Evolutionary conservation across 108 stramenopile species (phyloP), one percentile per base, ranked within the genome.

Genomic region (Tribonema minus): DNA sequence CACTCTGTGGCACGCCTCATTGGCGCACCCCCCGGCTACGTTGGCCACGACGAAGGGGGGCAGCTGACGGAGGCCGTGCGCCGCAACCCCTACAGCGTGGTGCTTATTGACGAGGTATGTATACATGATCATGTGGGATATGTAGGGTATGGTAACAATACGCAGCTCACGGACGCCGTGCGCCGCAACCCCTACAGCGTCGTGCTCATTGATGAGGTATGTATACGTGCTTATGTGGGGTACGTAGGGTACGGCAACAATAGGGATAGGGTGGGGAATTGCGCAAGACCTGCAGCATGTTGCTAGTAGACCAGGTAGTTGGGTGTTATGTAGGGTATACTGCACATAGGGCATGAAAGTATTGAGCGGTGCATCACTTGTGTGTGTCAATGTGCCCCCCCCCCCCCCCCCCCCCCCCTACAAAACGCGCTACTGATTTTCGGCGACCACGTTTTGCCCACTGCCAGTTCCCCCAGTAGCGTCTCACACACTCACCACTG

Each of bases 1-100:
- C 91, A 92, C 67, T 83, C 89, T 58, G 94, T 94, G 1, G 73
- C 86, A 54, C 80, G 95, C 29, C 86, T 95, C 27, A 67, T 67
- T 35, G 67, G 67, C 67, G n/a, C 38, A 1, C 67, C 67, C n/a
- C 67, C 67, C 29, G 95, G 67, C 20, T 67, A 67, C 33, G 29
- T 96, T 7, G 95, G 95, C 46, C 89, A 92, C 62, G 95, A 95
- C 27, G 91, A 92, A 61, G 95, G 95, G 39, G 95, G 95, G 15
- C 92, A 94, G 63, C 82, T 96, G 28, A 96, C 95, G 0, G 94
- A 96, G 73, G 93, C 93, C 5, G 92, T 94, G 1, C 89, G 93
- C 9, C 85, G 93, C 37, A 84, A 85, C 23, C 94, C 94, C 0
- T 94, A 96, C 82, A 91, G 91, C 2, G 93, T 94, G 35, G 88